Base-by-base conservation (phyloP, 75 land plant species). In the Adiantum capillusveneris region DNA sequence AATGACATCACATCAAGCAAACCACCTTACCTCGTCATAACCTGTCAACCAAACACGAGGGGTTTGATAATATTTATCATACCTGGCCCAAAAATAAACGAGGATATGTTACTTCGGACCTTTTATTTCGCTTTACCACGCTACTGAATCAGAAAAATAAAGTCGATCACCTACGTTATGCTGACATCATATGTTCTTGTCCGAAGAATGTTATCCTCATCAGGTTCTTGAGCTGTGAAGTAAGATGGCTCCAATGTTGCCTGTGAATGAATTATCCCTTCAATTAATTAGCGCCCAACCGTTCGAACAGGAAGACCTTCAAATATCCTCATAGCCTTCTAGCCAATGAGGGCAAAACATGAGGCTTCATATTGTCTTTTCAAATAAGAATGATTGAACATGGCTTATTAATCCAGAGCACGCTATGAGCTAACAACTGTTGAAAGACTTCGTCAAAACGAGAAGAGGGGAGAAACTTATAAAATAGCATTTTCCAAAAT, bases 1-100 rank as follows among this genome's bases (percentile, higher is more conserved):
- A n/a, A n/a, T n/a, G n/a, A n/a, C n/a, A n/a, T n/a, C n/a, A n/a
- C n/a, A n/a, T n/a, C n/a, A n/a, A n/a, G n/a, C n/a, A n/a, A n/a
- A n/a, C n/a, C n/a, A n/a, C n/a, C n/a, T 34, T 43, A 92, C 97
- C 97, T 92, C 97, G 76, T 84, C 89, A 68, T 92, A 92, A 36
- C 97, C 97, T 27, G 97, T 92, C 61, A 92, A 77, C 97, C 97
- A 92, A 9, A 92, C 89, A 30, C 97, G 86, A 49, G 97, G 97
- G 42, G 94, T 88, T 63, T 92, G 97, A 65, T 84, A 92, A 51
- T 88, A 92, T 68, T 92, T 87, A 60, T 92, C 97, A 79, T 92
- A 92, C 69, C 97, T 92, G 83, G 14, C 2, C 49, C 37, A 37
- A 12, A 39, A 39, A 21, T 27, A 9, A 51, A 1, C 11, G 12